A percentile compares a stretch with the other conserved stretches of the same genome.
phyloP scores from a whole-genome alignment of 352 stramenopile genomes.

The Globisporangium lucens region DNA sequence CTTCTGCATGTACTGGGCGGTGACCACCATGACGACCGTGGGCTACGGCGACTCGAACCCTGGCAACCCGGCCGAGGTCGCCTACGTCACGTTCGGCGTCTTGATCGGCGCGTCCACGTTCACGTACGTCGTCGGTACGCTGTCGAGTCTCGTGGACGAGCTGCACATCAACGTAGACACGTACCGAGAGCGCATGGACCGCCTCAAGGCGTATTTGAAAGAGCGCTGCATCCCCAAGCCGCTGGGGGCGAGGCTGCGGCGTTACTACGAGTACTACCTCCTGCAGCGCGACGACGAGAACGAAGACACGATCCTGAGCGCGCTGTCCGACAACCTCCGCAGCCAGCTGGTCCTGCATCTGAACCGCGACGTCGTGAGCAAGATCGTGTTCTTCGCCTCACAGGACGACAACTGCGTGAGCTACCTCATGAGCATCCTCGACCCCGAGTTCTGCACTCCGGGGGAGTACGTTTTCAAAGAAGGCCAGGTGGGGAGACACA shows the following conservation, averaged over 20 bases:
- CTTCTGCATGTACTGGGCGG: slow-evolving; percentile 71
- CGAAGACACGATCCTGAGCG: slow-evolving; percentile 63
- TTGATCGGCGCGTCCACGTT: slow-evolving; percentile 65
- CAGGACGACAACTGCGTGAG: slow-evolving; percentile 79
- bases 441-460: slow-evolving; percentile 75
- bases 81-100: slow-evolving; percentile 49
- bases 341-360: slow-evolving; percentile 74
- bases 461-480: slow-evolving; percentile 84
- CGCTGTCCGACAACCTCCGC: slow-evolving; percentile 71
- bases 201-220: slow-evolving; percentile 75
- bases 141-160: slow-evolving; percentile 73
- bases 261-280: slow-evolving; percentile 84
- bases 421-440: slow-evolving; percentile 80
- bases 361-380: slow-evolving; percentile 79
- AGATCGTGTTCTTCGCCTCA: slow-evolving; percentile 77
- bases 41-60: slow-evolving; percentile 73
- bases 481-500: slow-evolving; percentile 72
- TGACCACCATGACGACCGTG: slow-evolving; percentile 79
- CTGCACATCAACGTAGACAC: slow-evolving; percentile 49
- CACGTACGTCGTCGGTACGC: slow-evolving; percentile 77
- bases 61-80: slow-evolving; percentile 51
- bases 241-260: slow-evolving; percentile 45
- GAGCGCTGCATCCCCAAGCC: slow-evolving; percentile 57
- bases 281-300: slow-evolving; percentile 68
- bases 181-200: slow-evolving; percentile 64